phyloP scores from a whole-genome alignment of 1,284 basidiomycete species.

The Neonothopanus nambi region DNA sequence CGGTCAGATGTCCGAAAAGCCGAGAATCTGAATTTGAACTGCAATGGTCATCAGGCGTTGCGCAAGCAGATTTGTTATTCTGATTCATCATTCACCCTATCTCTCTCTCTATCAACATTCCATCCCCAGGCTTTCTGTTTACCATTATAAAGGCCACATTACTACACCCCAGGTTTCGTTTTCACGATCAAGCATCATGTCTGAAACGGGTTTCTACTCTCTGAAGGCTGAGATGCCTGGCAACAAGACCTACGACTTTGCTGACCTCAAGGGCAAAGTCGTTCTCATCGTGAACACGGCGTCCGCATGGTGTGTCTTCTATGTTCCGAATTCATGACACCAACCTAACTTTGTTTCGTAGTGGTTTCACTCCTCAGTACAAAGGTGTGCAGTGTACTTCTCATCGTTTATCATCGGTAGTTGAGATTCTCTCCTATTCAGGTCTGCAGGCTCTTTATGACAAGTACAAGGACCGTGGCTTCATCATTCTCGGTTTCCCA shows the following conservation, averaged over 20 bases:
- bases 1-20: no score
- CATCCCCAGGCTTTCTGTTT: not conserved
- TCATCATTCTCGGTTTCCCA: constrained; percentile 87
- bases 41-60: not conserved
- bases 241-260: constrained; percentile 58
- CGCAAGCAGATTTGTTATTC: not conserved
- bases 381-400: constrained; percentile 44
- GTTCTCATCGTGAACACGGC: constrained; percentile 77
- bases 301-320: constrained; percentile 57
- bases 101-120: constrained; percentile 8
- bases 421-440: constrained; percentile 20
- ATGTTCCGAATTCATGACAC: not conserved
- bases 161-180: no score
- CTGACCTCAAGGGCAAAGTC: constrained; percentile 71
- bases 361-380: constrained; percentile 90
- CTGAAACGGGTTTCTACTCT: constrained; percentile 52
- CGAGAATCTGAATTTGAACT: not conserved
- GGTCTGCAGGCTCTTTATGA: constrained; percentile 83
- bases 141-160: no score
- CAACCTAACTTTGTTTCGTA: constrained; percentile 27
- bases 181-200: not conserved
- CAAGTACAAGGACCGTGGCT: constrained; percentile 77
- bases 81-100: not conserved
- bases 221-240: constrained; percentile 62
- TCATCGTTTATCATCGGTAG: not conserved